phyloP scores from a whole-genome alignment of 129 eudicot species.

The Escallonia herrerae region DNA sequence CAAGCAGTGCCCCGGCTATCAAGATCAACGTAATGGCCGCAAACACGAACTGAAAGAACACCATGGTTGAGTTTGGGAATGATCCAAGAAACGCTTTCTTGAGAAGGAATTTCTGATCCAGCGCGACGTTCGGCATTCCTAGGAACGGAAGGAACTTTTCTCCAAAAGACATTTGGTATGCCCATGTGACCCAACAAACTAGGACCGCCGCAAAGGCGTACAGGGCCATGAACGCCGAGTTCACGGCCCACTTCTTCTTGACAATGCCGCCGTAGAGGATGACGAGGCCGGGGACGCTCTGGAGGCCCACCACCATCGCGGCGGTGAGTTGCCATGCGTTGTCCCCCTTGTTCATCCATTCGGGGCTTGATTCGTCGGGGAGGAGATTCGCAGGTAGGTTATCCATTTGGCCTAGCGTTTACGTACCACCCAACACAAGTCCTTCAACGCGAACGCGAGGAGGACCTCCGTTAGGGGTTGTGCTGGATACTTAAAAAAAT shows the following conservation, averaged over 20 bases:
- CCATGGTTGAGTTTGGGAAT: slow-evolving; percentile 70
- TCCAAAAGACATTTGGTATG: slow-evolving; percentile 61
- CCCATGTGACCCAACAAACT: slow-evolving; percentile 81
- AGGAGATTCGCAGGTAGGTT: slow-evolving; percentile 24
- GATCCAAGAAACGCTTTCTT: slow-evolving; percentile 39
- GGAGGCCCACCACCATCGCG: slow-evolving; percentile 64
- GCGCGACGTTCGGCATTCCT: slow-evolving; percentile 34
- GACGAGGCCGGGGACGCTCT: slow-evolving; percentile 70
- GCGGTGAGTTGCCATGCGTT: slow-evolving; percentile 77
- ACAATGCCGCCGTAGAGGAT: slow-evolving; percentile 79
- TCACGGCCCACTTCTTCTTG: slow-evolving; percentile 79
- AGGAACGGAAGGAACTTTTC: slow-evolving; percentile 31
- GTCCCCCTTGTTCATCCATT: slow-evolving; percentile 73
- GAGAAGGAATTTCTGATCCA: slow-evolving; percentile 38
- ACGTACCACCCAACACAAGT: too few species aligned
- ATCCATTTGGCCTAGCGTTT: background rate
- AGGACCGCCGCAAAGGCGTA: slow-evolving; percentile 71
- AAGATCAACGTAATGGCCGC: slow-evolving; percentile 76
- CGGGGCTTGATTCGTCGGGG: slow-evolving; percentile 36
- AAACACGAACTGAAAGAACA: slow-evolving; percentile 70
- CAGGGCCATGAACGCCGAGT: slow-evolving; percentile 80
- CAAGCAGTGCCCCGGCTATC: slow-evolving; percentile 69
- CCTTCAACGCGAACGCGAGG: too few species aligned
- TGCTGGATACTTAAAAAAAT: too few species aligned
- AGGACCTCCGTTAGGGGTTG: too few species aligned